Base-by-base conservation (phyloP, 306 rosid genomes). In the Acacia acuminata region DNA sequence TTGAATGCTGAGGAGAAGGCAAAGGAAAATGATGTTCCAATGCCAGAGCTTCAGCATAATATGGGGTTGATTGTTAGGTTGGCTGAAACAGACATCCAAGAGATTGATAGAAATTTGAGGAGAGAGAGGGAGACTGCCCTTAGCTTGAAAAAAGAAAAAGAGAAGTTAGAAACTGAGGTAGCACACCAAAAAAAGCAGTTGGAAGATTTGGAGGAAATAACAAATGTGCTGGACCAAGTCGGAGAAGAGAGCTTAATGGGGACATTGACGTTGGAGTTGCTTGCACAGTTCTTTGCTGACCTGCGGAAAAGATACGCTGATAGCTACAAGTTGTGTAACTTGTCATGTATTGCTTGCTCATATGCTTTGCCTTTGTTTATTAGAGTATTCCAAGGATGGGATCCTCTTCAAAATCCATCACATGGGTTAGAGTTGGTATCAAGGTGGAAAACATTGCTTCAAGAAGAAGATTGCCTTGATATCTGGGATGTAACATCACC, bases 331-430 rank as follows among this genome's bases (percentile, higher is more conserved):
- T 67, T 92, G 77, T 94, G 94, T 81, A 92, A 92, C 89, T 86
- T 96, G 85, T 89, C 99, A 32, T 86, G 92, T 84, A 91, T 94
- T 89, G 97, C 98, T 63, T 91, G 94, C 85, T 92, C 94, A 24
- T 92, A 83, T 86, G 98, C 96, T 43, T 72, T 94, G 43, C 97
- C 99, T 65, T 83, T 92, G 85, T 88, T 94, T 83, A 88, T 92
- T 58, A 90, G 94, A 85, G 89, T 85, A 80, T 96, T 94, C 87
- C 98, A 92, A 81, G 94, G 96, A 55, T 94, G 98, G 96, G 94
- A 96, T 86, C 98, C 97, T 76, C 96, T 94, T 73, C 91, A 79
- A 71, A 91, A 91, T 84, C 96, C 94, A 3, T 91, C 82, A 19
- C 91, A 91, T 75, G 96, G 97, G 27, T 82, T 90, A 82, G 90